Base-by-base conservation (phyloP, 371 early-diverging fungal species). In the Batrachochytrium dendrobatidis region DNA sequence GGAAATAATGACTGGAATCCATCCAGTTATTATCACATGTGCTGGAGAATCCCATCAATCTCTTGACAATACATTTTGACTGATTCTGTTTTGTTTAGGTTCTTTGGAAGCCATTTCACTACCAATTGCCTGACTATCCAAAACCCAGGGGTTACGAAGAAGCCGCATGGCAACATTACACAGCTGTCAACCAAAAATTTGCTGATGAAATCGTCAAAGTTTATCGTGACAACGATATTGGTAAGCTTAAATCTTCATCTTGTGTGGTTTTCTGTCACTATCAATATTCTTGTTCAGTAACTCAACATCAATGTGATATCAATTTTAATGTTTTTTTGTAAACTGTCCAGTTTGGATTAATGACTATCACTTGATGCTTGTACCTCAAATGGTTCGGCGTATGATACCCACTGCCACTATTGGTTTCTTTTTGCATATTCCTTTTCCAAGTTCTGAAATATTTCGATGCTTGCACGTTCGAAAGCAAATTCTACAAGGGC, bases 291-390 rank as follows among this genome's bases (percentile, higher is more conserved):
- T n/a, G n/a, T n/a, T n/a, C n/a, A n/a, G n/a, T 60, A 20, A 25
- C 10, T 31, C 4, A 29, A 20, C 4, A 51, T 51, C 4, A 39
- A 15, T 15, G 17, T 39, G 43, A n/a, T 39, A n/a, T n/a, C 43
- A 39, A 39, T 39, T n/a, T 39, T n/a, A n/a, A n/a, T n/a, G n/a
- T n/a, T n/a, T n/a, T n/a, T n/a, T n/a, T n/a, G n/a, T n/a, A n/a
- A n/a, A n/a, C n/a, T n/a, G n/a, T n/a, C 6, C 80, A 84, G 87
- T 99, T 34, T 99, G 97, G 97, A 82, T 98, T 49, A 94, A 98
- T 68, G 99, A 99, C 77, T 99, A 99, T 69, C 98, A 97, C 67
- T 72, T 99, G 55, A 86, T 98, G 84, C 74, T 97, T 35, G 80
- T 98, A 7, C 99, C 99, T 20, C 80, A 82, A 49, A 81, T 96